Conservation (phyloP, 192 early-diverging fungal genomes). For the Borealophlyctis nickersoniae region DNA sequence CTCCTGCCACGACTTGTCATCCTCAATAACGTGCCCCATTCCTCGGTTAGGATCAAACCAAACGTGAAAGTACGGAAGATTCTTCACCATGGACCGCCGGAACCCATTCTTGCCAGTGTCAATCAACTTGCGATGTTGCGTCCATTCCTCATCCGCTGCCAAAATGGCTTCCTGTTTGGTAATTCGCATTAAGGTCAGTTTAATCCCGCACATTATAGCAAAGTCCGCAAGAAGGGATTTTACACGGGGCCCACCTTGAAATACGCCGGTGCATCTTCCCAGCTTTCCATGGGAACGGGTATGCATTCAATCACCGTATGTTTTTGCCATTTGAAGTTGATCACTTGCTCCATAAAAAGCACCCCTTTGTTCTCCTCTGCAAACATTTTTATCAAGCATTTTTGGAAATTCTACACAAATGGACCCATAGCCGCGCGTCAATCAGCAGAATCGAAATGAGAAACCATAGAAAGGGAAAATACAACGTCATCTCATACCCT, state of each 20-base stretch:
- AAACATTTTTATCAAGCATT: conserved; percentile 88
- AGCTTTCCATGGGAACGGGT: conserved; percentile 74
- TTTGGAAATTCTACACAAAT: conserved; percentile 79
- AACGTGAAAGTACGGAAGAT: conserved; percentile 95
- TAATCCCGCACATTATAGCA: not conserved
- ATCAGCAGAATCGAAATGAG: too few species aligned
- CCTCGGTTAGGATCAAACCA: conserved; percentile 91
- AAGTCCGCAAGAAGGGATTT: not conserved
- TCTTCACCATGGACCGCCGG: conserved; percentile 46
- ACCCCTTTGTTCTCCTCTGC: conserved; percentile 62
- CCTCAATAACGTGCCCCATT: conserved; percentile 95
- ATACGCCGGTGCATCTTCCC: conserved; percentile 75
- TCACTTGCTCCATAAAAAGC: conserved; percentile 88
- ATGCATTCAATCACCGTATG: conserved; percentile 92
- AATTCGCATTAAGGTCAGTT: not conserved
- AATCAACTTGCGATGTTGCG: conserved; percentile 76
- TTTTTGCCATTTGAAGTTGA: conserved; percentile 67
- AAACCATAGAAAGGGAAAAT: too few species aligned
- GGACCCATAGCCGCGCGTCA: too few species aligned
- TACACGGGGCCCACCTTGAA: conserved; percentile 57
- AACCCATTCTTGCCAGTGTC: conserved; percentile 61
- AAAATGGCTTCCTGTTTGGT: conserved; percentile 69
- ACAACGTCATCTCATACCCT: conserved; percentile 43
- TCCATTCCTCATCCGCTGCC: conserved; percentile 81
- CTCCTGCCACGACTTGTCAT: conserved; percentile 68